Evolutionary conservation across 192 early-diverging fungal genomes (phyloP), one percentile per base, ranked within the genome.

Genomic region (Haplosporangium gracile): DNA sequence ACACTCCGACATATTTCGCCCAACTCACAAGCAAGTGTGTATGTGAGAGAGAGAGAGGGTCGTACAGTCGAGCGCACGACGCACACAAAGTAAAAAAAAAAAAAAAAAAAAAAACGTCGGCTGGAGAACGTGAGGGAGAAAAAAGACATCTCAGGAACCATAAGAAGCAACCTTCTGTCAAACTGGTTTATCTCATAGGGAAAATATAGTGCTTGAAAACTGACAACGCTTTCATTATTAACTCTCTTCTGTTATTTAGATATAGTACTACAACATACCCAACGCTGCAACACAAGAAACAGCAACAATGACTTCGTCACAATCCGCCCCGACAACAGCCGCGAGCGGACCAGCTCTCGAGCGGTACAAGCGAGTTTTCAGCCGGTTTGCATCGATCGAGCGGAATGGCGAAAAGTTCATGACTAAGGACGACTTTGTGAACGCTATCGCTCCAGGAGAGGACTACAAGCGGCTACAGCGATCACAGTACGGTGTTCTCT

Each of bases 401-500:
- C 82, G 88, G 53, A 82, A 92, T 39, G 90, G 89, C 47, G 78
- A 89, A 63, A 85, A 88, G 63, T 91, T 82, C 78, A 93, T 94
- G 93, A 90, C 82, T 53, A 77, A 82, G 70, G 92, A 92, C 39
- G 93, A 94, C 76, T 94, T 94, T 70, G 81, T 92, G 43, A 83
- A 79, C 38, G 92, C 93, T 16, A 88, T 94, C n/a, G 89, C 90
- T 20, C 91, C 89, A 42, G 90, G 83, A 10, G 91, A 91, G 78
- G 91, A 93, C 72, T 92, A 91, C 86, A 88, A 89, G 76, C 90
- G 92, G 88, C 87, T 92, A 57, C 81, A 91, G 74, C 88, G 89
- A 76, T 90, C 92, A 60, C 92, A 92, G 77, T 94, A 90, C 75
- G 89, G 73, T 24, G 65, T 93, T 18, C 86, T 94, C 40, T 94